A percentile compares a stretch with the other conserved stretches of the same genome.
These are phyloP conservation scores for Purpureocillium lavendulum DNA, from an alignment of 2,329 filamentous ascomycete species.

Conservation along the genomic window DNA sequence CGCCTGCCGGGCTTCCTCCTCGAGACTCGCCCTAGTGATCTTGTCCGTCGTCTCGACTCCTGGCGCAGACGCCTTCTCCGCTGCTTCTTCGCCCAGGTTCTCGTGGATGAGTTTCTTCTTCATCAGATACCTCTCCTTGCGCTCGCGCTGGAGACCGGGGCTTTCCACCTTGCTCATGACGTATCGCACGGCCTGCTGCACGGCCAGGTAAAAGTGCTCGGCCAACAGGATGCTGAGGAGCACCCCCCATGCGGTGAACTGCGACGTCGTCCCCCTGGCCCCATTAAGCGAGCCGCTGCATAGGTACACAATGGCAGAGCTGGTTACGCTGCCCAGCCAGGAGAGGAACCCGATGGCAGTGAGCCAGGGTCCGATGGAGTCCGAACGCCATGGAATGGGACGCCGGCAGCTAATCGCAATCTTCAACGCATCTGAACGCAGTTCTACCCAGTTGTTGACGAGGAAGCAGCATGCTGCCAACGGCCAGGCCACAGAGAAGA, in stretches of 20 bases:
- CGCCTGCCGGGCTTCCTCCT: slow-evolving; percentile 51
- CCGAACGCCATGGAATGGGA: slow-evolving; percentile 80
- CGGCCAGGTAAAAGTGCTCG: slow-evolving; percentile 81
- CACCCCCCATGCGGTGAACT: slow-evolving; percentile 72
- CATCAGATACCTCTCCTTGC: slow-evolving; percentile 70
- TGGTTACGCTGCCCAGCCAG: slow-evolving; percentile 86
- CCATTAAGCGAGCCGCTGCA: slow-evolving; percentile 66
- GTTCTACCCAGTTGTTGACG: slow-evolving; percentile 92
- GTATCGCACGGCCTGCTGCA: slow-evolving; percentile 63
- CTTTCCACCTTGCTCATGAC: slow-evolving; percentile 76
- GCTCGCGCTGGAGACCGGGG: slow-evolving; percentile 77
- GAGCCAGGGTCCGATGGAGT: slow-evolving; percentile 92
- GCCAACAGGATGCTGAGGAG: slow-evolving; percentile 76
- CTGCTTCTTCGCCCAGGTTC: slow-evolving; percentile 51
- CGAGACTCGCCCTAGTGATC: slow-evolving; percentile 56
- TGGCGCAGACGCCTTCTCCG: slow-evolving; percentile 36
- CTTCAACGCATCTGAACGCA: slow-evolving; percentile 89
- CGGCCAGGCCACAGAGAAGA: slow-evolving; percentile 94
- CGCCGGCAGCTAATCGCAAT: slow-evolving; percentile 84
- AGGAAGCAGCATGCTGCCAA: slow-evolving; percentile 84
- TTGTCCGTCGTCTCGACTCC: slow-evolving; percentile 46
- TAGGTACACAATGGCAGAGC: slow-evolving; percentile 80
- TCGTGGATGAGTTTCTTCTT: slow-evolving; percentile 74
- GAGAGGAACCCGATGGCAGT: slow-evolving; percentile 80
- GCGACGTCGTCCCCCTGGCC: slow-evolving; percentile 55